phyloP scores from a whole-genome alignment of 2,329 filamentous ascomycete species.

The Xylariaceae sp. region DNA sequence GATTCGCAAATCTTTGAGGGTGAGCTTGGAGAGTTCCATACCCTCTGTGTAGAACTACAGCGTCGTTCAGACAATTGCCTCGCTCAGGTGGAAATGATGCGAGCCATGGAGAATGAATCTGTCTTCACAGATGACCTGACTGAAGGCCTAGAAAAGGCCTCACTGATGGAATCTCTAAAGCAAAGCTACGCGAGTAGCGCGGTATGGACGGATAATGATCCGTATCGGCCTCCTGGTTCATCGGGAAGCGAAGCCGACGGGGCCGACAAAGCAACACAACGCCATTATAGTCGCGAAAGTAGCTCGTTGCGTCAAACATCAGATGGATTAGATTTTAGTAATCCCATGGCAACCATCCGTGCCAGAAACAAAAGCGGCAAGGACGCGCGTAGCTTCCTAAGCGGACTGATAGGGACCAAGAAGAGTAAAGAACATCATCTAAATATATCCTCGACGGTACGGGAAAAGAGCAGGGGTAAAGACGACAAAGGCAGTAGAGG shows the following conservation, averaged over 20 bases:
- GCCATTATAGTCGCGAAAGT: slow-evolving; percentile 32
- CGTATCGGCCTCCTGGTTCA: slow-evolving; percentile 52
- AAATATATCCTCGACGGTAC: slow-evolving; percentile 27
- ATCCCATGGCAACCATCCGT: slow-evolving; percentile 43
- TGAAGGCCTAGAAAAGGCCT: slow-evolving; percentile 56
- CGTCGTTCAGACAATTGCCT: slow-evolving; percentile 58
- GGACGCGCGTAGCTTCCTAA: slow-evolving; percentile 50
- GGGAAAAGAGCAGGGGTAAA: slow-evolving; percentile 41
- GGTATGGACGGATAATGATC: slow-evolving; percentile 45
- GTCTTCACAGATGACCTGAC: slow-evolving; percentile 46
- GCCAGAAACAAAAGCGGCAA: slow-evolving; percentile 43
- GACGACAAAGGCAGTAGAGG: slow-evolving; percentile 37
- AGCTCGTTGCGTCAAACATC: slow-evolving; percentile 39
- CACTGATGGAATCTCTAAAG: slow-evolving; percentile 46
- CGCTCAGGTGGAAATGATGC: slow-evolving; percentile 53
- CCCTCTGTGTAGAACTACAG: slow-evolving; percentile 57
- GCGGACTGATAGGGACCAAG: slow-evolving; percentile 48
- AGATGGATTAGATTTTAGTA: slow-evolving; percentile 40
- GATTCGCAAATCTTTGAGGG: slow-evolving; percentile 52
- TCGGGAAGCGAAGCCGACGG: slow-evolving; percentile 56
- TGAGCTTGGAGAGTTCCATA: slow-evolving; percentile 60
- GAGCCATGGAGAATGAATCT: slow-evolving; percentile 46
- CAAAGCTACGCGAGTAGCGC: slow-evolving; percentile 45
- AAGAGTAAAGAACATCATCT: slow-evolving; percentile 33
- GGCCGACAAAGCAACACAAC: slow-evolving; percentile 29